Evolutionary conservation across 768 basidiomycete genomes (phyloP).

Genomic region (Mycena albidolilacea): DNA sequence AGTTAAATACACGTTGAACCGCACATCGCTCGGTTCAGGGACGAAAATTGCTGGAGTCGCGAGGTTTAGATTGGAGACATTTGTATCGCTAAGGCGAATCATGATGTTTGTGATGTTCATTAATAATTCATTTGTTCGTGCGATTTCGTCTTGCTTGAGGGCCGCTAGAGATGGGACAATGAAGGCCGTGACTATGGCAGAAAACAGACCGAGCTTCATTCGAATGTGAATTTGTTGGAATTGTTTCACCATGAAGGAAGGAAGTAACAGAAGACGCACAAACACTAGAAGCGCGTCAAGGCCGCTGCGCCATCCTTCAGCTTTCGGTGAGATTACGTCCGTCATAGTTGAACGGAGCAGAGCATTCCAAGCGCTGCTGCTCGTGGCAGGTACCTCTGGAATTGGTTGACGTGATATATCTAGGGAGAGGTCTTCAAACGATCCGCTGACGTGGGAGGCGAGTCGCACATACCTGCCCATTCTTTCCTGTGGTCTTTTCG

Average conservation of each 20-base stretch:
- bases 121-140: conserved; percentile 31
- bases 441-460: neutral
- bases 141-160: conserved; percentile 24
- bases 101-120: conserved; percentile 30
- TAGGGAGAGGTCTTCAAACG: neutral
- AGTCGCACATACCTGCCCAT: neutral
- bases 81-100: neutral
- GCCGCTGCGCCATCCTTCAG: conserved; percentile 39
- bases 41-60: conserved; percentile 1
- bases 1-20: conserved; percentile 12
- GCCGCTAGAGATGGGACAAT: conserved; percentile 33
- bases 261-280: conserved; percentile 1
- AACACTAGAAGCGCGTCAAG: conserved; percentile 41
- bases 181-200: conserved; percentile 42
- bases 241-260: neutral
- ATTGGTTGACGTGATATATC: conserved; percentile 35
- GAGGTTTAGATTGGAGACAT: neutral
- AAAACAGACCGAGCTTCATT: conserved; percentile 39
- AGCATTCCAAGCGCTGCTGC: conserved; percentile 42
- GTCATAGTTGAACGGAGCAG: conserved; percentile 31
- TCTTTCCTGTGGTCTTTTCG: conserved; percentile 20
- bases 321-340: conserved; percentile 28
- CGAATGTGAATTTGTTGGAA: neutral
- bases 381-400: conserved; percentile 39
- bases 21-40: conserved; percentile 28